These are phyloP conservation scores for Penicillium salamii DNA, from an alignment of 495 filamentous ascomycete genomes.

Conservation along the genomic window DNA sequence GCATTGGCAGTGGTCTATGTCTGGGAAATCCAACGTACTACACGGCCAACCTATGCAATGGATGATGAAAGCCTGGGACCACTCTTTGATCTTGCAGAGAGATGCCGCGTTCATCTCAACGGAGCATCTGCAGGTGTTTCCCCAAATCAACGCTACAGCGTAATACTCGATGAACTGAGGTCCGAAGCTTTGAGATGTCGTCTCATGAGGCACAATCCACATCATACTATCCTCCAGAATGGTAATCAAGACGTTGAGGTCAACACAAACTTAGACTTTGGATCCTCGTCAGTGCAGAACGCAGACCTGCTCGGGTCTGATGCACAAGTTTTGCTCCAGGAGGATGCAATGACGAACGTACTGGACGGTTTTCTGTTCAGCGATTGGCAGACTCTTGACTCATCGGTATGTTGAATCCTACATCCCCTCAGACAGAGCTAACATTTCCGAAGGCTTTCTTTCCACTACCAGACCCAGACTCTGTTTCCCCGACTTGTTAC, in stretches of 20 bases:
- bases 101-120: no score
- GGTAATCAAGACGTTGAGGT: no score
- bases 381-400: conserved; percentile 25
- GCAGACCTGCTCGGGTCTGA: no score
- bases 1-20: conserved; percentile 34
- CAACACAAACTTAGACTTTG: no score
- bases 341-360: conserved; percentile 13
- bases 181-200: no score
- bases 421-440: not conserved
- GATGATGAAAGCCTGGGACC: not conserved
- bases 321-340: conserved; percentile 12
- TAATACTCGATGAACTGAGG: no score
- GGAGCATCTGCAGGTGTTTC: no score
- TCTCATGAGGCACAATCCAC: no score
- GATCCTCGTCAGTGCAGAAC: no score
- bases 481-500: conserved; percentile 6
- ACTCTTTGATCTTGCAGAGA: no score
- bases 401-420: conserved; percentile 12
- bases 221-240: no score
- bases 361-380: conserved; percentile 14
- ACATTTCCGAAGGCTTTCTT: conserved; percentile 6
- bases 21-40: conserved; percentile 28
- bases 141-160: no score
- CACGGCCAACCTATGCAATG: not conserved
- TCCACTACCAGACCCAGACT: conserved; percentile 5